Conservation (phyloP, 352 stramenopile genomes). For the Phytophthora multivora region DNA sequence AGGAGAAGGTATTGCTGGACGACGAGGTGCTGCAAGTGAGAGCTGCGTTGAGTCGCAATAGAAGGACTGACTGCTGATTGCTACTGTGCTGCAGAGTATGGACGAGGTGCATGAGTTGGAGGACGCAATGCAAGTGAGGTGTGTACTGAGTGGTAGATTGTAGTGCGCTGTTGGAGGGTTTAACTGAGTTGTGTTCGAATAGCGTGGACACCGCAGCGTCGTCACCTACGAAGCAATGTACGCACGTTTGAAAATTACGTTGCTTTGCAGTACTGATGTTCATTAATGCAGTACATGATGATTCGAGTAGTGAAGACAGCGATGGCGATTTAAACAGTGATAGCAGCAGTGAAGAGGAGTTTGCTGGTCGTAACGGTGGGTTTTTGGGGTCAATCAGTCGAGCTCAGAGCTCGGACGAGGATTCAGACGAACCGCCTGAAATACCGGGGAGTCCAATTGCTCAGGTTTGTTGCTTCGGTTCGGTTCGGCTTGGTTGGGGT, state of each 20-base stretch:
- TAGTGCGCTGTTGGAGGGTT: background rate
- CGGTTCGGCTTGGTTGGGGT: no score
- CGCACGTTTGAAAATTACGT: background rate
- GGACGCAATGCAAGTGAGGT: conserved; percentile 59
- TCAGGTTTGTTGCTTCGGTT: conserved; percentile 20
- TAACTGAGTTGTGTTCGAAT: background rate
- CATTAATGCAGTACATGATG: conserved; percentile 2
- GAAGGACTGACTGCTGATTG: conserved; percentile 4
- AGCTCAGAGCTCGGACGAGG: conserved; percentile 23
- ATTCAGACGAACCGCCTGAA: conserved; percentile 63
- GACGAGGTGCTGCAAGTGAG: conserved; percentile 43
- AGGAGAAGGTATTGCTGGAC: conserved; percentile 52
- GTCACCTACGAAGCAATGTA: conserved; percentile 30
- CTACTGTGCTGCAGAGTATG: conserved; percentile 72
- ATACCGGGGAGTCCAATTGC: conserved; percentile 70
- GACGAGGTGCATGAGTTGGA: conserved; percentile 75
- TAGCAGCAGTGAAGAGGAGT: conserved; percentile 15
- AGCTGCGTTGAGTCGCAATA: background rate
- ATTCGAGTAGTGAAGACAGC: conserved; percentile 9
- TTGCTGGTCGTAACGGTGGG: background rate
- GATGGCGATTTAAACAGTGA: conserved; percentile 18
- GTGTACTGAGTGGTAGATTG: background rate
- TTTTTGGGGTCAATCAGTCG: conserved; percentile 2
- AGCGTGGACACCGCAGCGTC: conserved; percentile 66
- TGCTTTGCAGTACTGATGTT: conserved; percentile 1